Evolutionary conservation across 768 basidiomycete genomes (phyloP), one percentile per base, ranked within the genome.

Genomic region (Lactarius indigo): DNA sequence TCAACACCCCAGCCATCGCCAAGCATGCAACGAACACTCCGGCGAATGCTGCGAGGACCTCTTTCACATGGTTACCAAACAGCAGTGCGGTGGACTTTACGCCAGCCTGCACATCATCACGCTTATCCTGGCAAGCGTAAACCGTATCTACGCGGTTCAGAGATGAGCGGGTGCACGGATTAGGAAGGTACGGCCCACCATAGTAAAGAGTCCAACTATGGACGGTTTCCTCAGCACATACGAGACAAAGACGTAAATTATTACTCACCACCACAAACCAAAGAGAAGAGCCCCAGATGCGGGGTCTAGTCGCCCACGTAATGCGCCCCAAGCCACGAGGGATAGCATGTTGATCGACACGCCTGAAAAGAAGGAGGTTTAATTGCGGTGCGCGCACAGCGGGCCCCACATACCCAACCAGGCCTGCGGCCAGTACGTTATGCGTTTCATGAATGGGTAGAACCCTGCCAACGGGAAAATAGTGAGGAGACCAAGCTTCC

Each of bases 11-110:
- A 10, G 74, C 73, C 47, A 70, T n/a, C 12, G 71, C 56, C 15
- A 80, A 64, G 18, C 71, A 69, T 23, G 58, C 42, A 26, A 77
- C 60, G 31, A 78, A 70, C 1, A 71, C 12, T 12, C 63, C 54
- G 1, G 73, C 75, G 68, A 87, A 83, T 30, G 75, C 64, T 15
- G 79, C 71, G n/a, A 87, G 78, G 64, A 86, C 77, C 2, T 77
- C 76, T 44, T 78, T 76, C 33, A 83, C 78, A 35, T 76, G 72
- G 17, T 74, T 70, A 26, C 82, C 84, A 73, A 87, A 87, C n/a
- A 86, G 79, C 13, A 87, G 74, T 0, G 86, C 86, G 56, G 85
- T 87, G 1, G 85, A 87, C 73, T 86, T 85, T 58, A 88, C 83
- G 42, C 84, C 84, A 18, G 81, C 86, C 54, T 79, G 75, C 28